Percentiles rank a stretch among this genome's conserved stretches.
phyloP scores from a whole-genome alignment of 805 yeast species.

The Debaryomyces maramus region DNA sequence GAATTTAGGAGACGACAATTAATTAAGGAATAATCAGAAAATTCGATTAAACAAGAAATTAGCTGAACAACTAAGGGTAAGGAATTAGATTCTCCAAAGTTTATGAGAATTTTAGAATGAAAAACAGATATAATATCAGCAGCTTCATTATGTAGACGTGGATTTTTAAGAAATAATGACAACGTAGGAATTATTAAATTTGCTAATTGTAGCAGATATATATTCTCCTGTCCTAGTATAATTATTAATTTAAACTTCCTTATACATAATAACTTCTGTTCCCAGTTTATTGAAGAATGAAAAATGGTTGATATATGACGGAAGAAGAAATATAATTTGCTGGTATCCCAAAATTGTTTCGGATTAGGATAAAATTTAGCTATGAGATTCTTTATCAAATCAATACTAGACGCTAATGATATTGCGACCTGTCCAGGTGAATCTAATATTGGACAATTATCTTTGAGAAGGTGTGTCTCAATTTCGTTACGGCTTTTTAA shows the following conservation, averaged over 20 bases:
- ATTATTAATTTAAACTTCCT: conserved; percentile 41
- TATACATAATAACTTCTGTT: conserved; percentile 23
- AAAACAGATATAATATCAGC: conserved; percentile 20
- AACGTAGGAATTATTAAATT: conserved; percentile 18
- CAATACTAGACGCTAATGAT: conserved; percentile 26
- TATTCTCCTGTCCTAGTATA: conserved; percentile 21
- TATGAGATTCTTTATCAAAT: conserved; percentile 24
- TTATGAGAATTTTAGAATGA: conserved; percentile 7
- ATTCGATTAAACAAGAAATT: conserved; percentile 7
- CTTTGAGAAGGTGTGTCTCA: not conserved
- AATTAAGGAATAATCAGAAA: not conserved
- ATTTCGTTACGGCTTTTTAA: conserved; percentile 1
- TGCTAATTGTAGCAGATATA: conserved; percentile 16
- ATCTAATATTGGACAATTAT: conserved; percentile 4
- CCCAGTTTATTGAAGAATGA: conserved; percentile 15
- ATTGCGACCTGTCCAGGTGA: conserved; percentile 15
- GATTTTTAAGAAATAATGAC: conserved; percentile 18
- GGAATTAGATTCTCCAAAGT: not conserved
- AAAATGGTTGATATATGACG: conserved; percentile 31
- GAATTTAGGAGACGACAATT: not conserved
- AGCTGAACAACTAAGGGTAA: conserved; percentile 12
- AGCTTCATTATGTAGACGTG: conserved; percentile 22
- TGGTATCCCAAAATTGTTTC: conserved; percentile 34
- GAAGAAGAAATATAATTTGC: conserved; percentile 36
- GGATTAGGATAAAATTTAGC: conserved; percentile 16